Evolutionary conservation across 139 green algal species (phyloP).

Genomic region (Auxenochlorella protothecoides): DNA sequence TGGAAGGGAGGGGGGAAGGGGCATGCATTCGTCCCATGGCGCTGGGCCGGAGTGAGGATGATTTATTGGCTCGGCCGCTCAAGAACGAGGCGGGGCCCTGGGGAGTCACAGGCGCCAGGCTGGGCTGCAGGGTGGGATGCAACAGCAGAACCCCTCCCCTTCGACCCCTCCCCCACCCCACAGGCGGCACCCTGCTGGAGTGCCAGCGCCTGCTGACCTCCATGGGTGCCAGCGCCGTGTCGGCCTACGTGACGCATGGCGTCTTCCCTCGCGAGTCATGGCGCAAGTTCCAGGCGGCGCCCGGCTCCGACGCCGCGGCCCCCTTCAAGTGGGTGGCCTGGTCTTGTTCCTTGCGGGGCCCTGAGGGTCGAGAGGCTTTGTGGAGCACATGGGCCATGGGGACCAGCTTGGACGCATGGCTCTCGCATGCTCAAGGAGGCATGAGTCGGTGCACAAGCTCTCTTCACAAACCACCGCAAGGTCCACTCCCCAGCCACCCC

Average conservation of each 20-base stretch:
- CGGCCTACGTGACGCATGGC: slow-evolving; percentile 92
- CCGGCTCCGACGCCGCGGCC: slow-evolving; percentile 19
- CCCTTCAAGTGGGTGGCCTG: slow-evolving; percentile 7
- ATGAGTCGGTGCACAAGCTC: no score
- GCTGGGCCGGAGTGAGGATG: no score
- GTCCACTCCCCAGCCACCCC: background rate
- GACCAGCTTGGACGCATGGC: no score
- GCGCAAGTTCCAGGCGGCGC: slow-evolving; percentile 56
- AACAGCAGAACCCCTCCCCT: background rate
- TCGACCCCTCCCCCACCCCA: background rate
- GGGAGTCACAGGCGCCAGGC: no score
- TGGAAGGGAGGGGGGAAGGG: background rate
- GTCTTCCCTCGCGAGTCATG: slow-evolving; percentile 90
- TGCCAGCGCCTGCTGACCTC: slow-evolving; percentile 76
- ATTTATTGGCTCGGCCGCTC: no score
- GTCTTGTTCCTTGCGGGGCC: no score
- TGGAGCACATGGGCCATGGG: no score
- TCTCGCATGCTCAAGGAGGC: no score
- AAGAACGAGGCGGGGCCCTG: no score
- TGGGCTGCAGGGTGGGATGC: background rate
- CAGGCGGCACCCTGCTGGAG: slow-evolving; percentile 88
- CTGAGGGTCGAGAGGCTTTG: no score
- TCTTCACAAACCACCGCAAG: no score
- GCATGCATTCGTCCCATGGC: no score
- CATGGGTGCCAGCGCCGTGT: slow-evolving; percentile 52